A percentile compares a stretch with the other conserved stretches of the same genome.
phyloP scores from a whole-genome alignment of 495 filamentous ascomycete genomes.

The Cryomyces minteri region DNA sequence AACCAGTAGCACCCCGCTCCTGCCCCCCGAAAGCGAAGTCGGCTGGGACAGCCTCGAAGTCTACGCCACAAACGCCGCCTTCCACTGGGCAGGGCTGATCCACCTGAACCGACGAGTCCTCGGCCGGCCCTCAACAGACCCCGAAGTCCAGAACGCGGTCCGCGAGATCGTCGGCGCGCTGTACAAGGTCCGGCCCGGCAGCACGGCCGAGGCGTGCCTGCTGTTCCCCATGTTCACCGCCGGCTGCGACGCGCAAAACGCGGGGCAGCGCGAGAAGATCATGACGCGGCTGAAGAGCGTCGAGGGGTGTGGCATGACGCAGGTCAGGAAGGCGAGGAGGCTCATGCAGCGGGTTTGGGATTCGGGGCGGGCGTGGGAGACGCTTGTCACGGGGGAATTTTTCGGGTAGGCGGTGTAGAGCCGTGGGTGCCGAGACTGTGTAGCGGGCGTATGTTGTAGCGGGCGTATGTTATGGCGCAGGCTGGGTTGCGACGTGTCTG shows the following conservation, averaged over 20 bases:
- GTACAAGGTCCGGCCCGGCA: slow-evolving; percentile 41
- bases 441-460: too few relatives aligned
- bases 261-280: slow-evolving; percentile 36
- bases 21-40: slow-evolving; percentile 16
- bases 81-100: slow-evolving; percentile 62
- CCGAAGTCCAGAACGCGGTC: slow-evolving; percentile 44
- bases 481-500: too few relatives aligned
- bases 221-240: slow-evolving; percentile 76
- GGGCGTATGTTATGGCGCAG: too few relatives aligned
- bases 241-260: slow-evolving; percentile 50
- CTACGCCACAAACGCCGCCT: slow-evolving; percentile 60
- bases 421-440: too few relatives aligned
- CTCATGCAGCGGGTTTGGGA: slow-evolving; percentile 54
- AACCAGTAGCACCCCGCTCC: slow-evolving; percentile 14
- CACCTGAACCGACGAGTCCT: slow-evolving; percentile 62
- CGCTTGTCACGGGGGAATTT: slow-evolving; percentile 43
- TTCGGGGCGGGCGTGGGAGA: slow-evolving; percentile 42
- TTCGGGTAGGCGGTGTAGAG: slow-evolving; percentile 27
- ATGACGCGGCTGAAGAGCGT: slow-evolving; percentile 48
- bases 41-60: slow-evolving; percentile 44
- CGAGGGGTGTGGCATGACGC: slow-evolving; percentile 61
- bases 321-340: slow-evolving; percentile 41
- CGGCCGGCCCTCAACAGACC: slow-evolving; percentile 32
- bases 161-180: slow-evolving; percentile 41
- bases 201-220: slow-evolving; percentile 56